phyloP scores from a whole-genome alignment of 768 basidiomycete species.

The Tylopilus rubrobrunneus region DNA sequence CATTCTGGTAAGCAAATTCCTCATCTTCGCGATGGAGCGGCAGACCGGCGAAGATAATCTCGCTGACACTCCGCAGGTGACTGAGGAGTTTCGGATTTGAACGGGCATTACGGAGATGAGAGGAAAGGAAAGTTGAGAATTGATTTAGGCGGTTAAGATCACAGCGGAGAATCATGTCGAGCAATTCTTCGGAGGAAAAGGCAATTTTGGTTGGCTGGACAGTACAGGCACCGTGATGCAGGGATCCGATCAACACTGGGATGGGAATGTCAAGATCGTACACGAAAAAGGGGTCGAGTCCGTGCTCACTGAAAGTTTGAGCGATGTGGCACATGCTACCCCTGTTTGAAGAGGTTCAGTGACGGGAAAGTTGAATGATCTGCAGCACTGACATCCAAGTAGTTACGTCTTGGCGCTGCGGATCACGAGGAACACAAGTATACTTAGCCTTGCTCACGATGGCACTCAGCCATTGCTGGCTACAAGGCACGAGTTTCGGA shows the following conservation, averaged over 20 bases:
- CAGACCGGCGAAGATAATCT: constrained; percentile 64
- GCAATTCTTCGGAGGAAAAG: constrained; percentile 65
- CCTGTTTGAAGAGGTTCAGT: constrained; percentile 44
- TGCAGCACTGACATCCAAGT: constrained; percentile 61
- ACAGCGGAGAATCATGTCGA: constrained; percentile 66
- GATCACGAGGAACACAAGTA: constrained; percentile 45
- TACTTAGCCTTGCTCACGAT: constrained; percentile 56
- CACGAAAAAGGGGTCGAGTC: constrained; percentile 16
- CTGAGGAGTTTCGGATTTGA: constrained; percentile 57
- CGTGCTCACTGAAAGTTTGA: constrained; percentile 64
- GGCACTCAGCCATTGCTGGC: constrained; percentile 58
- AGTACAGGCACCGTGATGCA: constrained; percentile 71
- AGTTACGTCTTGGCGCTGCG: constrained; percentile 60
- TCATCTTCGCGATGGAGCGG: constrained; percentile 65
- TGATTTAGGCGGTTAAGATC: constrained; percentile 73
- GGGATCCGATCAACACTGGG: constrained; percentile 60
- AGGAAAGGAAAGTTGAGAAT: constrained; percentile 65
- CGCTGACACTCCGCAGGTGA: constrained; percentile 52
- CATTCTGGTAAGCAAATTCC: constrained; percentile 62
- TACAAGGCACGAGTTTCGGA: constrained; percentile 75
- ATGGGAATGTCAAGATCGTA: constrained; percentile 17
- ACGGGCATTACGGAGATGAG: constrained; percentile 58
- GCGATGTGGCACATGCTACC: constrained; percentile 84
- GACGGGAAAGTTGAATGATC: constrained; percentile 15
- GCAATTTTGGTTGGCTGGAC: constrained; percentile 64